Percentiles rank a stretch among this genome's conserved stretches.
phyloP scores from a whole-genome alignment of 805 yeast genomes.

The Saccharomycopsis olivae region DNA sequence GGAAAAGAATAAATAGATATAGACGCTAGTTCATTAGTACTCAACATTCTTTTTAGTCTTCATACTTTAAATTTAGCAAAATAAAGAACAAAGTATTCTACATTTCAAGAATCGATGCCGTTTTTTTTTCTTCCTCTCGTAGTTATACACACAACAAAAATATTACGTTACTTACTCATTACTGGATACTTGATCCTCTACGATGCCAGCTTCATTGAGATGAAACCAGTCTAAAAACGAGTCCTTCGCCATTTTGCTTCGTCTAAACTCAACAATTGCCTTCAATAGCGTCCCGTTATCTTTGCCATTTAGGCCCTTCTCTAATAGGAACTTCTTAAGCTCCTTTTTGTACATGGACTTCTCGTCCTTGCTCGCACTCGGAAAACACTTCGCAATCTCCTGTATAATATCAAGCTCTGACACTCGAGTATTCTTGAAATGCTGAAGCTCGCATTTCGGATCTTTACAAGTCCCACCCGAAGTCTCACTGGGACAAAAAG shows the following conservation, averaged over 20 bases:
- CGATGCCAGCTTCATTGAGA: no score
- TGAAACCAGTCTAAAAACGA: slow-evolving; percentile 4
- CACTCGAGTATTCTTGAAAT: slow-evolving; percentile 16
- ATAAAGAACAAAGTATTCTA: background rate
- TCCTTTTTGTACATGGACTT: slow-evolving; percentile 2
- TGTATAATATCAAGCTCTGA: slow-evolving; percentile 3
- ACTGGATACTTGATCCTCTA: no score
- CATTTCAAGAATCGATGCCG: no score
- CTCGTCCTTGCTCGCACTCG: background rate
- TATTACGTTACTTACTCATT: no score
- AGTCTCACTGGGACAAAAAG: slow-evolving; percentile 12
- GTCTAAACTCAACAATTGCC: slow-evolving; percentile 4
- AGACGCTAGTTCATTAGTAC: no score
- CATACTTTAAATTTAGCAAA: no score
- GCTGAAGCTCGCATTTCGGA: slow-evolving; percentile 16
- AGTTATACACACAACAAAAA: no score
- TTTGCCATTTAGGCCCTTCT: background rate
- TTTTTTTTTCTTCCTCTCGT: no score
- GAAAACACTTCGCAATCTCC: slow-evolving; percentile 6
- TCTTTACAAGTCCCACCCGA: slow-evolving; percentile 17
- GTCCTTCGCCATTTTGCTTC: slow-evolving; percentile 2
- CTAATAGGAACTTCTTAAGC: slow-evolving; percentile 1
- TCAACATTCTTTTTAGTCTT: no score
- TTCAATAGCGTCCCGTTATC: background rate
- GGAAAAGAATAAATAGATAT: no score